These are phyloP conservation scores for Suhomyces sp. DNA, from an alignment of 805 yeast genomes.

Conservation along the genomic window DNA sequence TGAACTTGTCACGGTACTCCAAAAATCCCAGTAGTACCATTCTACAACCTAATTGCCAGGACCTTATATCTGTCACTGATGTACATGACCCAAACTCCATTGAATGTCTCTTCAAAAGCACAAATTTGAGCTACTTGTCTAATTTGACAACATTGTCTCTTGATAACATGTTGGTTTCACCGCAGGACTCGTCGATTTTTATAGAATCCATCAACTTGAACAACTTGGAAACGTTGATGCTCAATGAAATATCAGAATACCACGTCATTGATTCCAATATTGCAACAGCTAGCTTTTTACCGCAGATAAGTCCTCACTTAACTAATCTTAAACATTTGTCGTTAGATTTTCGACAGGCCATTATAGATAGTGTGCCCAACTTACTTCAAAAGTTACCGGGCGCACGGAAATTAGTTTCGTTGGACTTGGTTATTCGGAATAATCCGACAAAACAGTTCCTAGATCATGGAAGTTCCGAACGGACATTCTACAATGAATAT, in stretches of 20 bases:
- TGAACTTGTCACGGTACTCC: slow-evolving; percentile 21
- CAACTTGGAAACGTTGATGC: slow-evolving; percentile 24
- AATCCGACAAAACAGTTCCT: slow-evolving; percentile 26
- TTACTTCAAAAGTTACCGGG: slow-evolving; percentile 25
- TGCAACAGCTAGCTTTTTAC: slow-evolving; percentile 22
- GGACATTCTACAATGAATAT: slow-evolving; percentile 13
- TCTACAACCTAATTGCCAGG: slow-evolving; percentile 16
- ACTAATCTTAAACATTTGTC: slow-evolving; percentile 23
- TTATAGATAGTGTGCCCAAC: slow-evolving; percentile 38
- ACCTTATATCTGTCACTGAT: slow-evolving; percentile 13
- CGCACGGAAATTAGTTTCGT: slow-evolving; percentile 20
- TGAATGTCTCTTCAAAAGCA: slow-evolving; percentile 7
- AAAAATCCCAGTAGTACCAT: slow-evolving; percentile 9
- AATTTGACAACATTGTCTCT: slow-evolving; percentile 21
- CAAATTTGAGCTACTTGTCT: slow-evolving; percentile 12
- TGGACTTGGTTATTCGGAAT: slow-evolving; percentile 42
- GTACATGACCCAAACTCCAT: slow-evolving; percentile 6
- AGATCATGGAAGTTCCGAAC: slow-evolving; percentile 7
- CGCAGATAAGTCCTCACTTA: slow-evolving; percentile 22
- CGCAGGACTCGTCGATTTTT: slow-evolving; percentile 20
- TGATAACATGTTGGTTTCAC: slow-evolving; percentile 21
- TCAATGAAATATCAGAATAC: slow-evolving; percentile 37
- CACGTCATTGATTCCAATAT: slow-evolving; percentile 13
- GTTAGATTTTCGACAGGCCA: slow-evolving; percentile 42
- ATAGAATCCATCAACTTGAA: slow-evolving; percentile 16